Conservation (phyloP, 148 eudicot species). For the Spergularia bocconei region DNA sequence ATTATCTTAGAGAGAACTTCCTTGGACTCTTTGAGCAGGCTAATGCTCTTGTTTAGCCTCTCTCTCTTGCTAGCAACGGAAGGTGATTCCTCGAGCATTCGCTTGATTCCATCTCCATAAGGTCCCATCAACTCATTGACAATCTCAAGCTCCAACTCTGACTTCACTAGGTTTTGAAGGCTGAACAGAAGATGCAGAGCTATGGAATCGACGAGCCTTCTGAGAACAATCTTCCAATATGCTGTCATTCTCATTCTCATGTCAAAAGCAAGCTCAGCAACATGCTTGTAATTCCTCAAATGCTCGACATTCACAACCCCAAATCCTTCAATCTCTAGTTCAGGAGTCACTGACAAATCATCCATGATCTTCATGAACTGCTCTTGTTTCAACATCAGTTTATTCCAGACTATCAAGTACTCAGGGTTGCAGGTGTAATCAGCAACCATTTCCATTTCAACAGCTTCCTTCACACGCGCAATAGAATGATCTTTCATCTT, state of each 20-base stretch:
- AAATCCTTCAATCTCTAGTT: constrained; percentile 17
- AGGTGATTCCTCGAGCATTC: constrained; percentile 53
- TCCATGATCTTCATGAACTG: constrained; percentile 17
- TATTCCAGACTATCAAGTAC: constrained; percentile 29
- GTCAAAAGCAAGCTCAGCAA: constrained; percentile 19
- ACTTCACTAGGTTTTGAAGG: constrained; percentile 42
- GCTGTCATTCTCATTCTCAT: constrained; percentile 34
- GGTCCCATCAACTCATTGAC: constrained; percentile 40
- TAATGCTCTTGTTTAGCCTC: constrained; percentile 47
- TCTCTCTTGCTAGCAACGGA: constrained; percentile 36
- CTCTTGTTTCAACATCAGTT: constrained; percentile 19
- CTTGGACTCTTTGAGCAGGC: constrained; percentile 50
- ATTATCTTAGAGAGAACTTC: constrained; percentile 29
- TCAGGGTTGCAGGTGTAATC: constrained; percentile 45
- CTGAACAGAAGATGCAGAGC: constrained; percentile 45
- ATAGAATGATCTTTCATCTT: constrained; percentile 30
- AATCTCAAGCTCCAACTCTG: constrained; percentile 37
- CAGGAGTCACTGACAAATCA: neutral
- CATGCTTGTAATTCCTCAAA: constrained; percentile 6
- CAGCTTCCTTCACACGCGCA: constrained; percentile 26
- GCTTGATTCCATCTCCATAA: constrained; percentile 37
- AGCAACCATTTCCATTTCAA: constrained; percentile 40
- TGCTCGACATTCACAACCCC: constrained; percentile 33
- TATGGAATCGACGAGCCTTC: constrained; percentile 43
- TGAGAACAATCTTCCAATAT: constrained; percentile 49